Conservation (phyloP, 1,284 basidiomycete genomes). For the Mycosarcoma mackinlayi region DNA sequence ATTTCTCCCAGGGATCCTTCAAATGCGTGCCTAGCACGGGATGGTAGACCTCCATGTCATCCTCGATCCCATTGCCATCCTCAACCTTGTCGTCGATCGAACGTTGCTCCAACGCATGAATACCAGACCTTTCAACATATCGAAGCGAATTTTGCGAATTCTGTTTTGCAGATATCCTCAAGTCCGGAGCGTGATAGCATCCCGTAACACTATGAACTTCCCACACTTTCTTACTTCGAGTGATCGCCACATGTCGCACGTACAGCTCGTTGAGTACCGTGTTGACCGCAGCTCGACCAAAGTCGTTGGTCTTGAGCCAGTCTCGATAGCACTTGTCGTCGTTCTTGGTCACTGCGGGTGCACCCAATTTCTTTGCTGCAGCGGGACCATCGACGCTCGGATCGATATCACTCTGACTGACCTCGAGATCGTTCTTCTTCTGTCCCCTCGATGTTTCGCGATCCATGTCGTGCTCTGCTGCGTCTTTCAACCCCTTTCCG, state of each 20-base stretch:
- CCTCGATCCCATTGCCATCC: slow-evolving; percentile 5
- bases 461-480: neutral
- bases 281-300: neutral
- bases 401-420: slow-evolving; percentile 1
- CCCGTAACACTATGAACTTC: slow-evolving; percentile 6
- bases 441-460: neutral
- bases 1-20: slow-evolving; percentile 31
- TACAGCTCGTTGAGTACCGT: slow-evolving; percentile 37
- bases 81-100: neutral
- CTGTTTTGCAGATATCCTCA: neutral
- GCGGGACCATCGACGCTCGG: slow-evolving; percentile 1
- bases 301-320: neutral
- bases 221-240: neutral
- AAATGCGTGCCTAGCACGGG: slow-evolving; percentile 15
- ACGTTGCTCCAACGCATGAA: neutral
- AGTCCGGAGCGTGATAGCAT: neutral
- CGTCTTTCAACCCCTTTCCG: neutral
- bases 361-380: neutral
- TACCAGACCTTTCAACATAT: neutral
- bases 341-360: neutral
- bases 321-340: slow-evolving; percentile 10
- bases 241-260: slow-evolving; percentile 13
- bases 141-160: no score
- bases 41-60: slow-evolving; percentile 29
- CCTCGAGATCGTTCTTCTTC: neutral